Evolutionary conservation across 1,284 basidiomycete species (phyloP), one percentile per base, ranked within the genome.

Genomic region (Ustilago sp.): DNA sequence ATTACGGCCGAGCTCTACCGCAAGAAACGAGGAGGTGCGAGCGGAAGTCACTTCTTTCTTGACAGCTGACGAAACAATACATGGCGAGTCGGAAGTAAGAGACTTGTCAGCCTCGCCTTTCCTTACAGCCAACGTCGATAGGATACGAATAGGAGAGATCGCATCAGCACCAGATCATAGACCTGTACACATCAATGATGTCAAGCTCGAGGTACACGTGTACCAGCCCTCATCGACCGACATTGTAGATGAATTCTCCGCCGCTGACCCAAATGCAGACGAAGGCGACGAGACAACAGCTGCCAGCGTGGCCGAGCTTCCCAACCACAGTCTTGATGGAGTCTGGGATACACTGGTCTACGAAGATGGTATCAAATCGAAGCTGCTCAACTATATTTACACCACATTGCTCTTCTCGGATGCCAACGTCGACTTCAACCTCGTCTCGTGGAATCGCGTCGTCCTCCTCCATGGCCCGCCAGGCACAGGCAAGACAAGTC

Each of bases 381-480:
- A 92, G 68, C 88, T 99, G 12, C 89, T 99, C 62, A 92, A 94
- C 85, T 98, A 98, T 86, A 97, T 98, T 75, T 92, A 95, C 87
- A 93, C 95, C 8, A 97, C 96, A 0, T 89, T 98, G 39, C 87
- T 94, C 17, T 92, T 99, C 81, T 94, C 93, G 38, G 94, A 97
- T 81, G 92, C 92, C 3, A 90, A 91, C 68, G 91, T 99, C 36
- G 93, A 98, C 84, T 92, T 92, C 85, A 96, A 98, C 82, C 89
- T 98, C 31, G 91, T 98, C 31, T 92, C 94, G 0, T 98, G 95
- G 94, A 98, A 98, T 85, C 91, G 95, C 2, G 92, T 99, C 3
- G 92, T 98, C 0, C 88, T 99, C 1, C 89, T 99, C 13, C 95
- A 99, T 85, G 97, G 97, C 0, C 97, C 97, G 12, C 96, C 97